Conservation (phyloP, 1,139 yeast genomes). For the Blastobotrys capitulatus region DNA sequence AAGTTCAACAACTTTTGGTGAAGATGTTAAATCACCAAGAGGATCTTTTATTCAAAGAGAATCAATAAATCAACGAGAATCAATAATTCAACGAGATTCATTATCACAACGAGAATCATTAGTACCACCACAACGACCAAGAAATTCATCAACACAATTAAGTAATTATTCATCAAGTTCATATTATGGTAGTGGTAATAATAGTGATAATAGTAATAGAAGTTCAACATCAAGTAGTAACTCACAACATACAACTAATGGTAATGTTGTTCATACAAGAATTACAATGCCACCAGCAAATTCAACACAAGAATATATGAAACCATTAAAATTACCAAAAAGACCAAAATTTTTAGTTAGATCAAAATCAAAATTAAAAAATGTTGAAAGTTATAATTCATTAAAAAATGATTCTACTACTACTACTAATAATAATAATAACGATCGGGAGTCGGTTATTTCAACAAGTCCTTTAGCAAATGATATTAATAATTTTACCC, state of each 20-base stretch:
- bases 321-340: conserved; percentile 9
- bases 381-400: background rate
- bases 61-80: background rate
- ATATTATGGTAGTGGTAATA: background rate
- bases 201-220: background rate
- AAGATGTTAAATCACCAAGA: background rate
- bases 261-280: conserved; percentile 5
- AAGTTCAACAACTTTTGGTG: conserved; percentile 11
- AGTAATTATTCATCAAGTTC: background rate
- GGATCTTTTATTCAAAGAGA: background rate
- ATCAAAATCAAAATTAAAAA: conserved; percentile 6
- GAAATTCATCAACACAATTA: background rate
- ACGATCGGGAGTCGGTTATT: background rate
- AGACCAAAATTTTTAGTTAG: conserved; percentile 3
- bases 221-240: background rate
- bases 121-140: background rate
- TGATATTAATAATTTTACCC: background rate
- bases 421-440: background rate
- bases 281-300: conserved; percentile 1
- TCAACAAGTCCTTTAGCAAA: background rate
- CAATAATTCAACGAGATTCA: background rate
- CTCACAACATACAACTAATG: background rate
- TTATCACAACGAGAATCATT: background rate
- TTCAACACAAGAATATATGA: background rate
- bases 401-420: background rate